Evolutionary conservation across 2,329 filamentous ascomycete genomes (phyloP).

Genomic region (Xylariaceae sp.): DNA sequence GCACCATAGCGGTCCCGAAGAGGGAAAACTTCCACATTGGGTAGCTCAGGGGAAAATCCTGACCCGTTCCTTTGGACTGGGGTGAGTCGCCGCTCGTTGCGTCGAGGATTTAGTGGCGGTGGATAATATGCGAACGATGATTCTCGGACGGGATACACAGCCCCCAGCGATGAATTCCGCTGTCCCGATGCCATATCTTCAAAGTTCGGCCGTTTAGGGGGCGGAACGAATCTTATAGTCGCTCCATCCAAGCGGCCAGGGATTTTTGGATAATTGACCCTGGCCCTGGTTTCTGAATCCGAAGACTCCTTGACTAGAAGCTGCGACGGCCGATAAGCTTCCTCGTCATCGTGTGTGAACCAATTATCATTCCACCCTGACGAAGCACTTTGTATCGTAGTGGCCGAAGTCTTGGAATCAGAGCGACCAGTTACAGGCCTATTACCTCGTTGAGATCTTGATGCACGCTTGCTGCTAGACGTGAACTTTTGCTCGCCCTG

Average conservation of each 20-base stretch:
- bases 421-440: constrained; percentile 21
- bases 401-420: constrained; percentile 32
- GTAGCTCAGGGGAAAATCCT: constrained; percentile 26
- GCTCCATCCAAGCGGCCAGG: constrained; percentile 27
- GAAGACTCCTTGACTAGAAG: constrained; percentile 48
- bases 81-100: constrained; percentile 12
- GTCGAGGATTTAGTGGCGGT: constrained; percentile 24
- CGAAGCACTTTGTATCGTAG: constrained; percentile 35
- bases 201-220: constrained; percentile 32
- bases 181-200: constrained; percentile 35
- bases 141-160: constrained; percentile 24
- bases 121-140: constrained; percentile 25
- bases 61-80: constrained; percentile 22
- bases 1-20: constrained; percentile 3
- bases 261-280: constrained; percentile 30
- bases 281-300: constrained; percentile 30
- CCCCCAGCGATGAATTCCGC: constrained; percentile 40
- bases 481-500: constrained; percentile 13
- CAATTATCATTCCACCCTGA: constrained; percentile 30
- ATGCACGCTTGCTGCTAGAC: constrained; percentile 18
- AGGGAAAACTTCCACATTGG: constrained; percentile 21
- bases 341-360: constrained; percentile 31
- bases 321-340: constrained; percentile 28
- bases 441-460: constrained; percentile 18
- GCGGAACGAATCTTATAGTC: constrained; percentile 30